phyloP scores from a whole-genome alignment of 1,139 yeast species.

The Blastobotrys raffinosifermentans region DNA sequence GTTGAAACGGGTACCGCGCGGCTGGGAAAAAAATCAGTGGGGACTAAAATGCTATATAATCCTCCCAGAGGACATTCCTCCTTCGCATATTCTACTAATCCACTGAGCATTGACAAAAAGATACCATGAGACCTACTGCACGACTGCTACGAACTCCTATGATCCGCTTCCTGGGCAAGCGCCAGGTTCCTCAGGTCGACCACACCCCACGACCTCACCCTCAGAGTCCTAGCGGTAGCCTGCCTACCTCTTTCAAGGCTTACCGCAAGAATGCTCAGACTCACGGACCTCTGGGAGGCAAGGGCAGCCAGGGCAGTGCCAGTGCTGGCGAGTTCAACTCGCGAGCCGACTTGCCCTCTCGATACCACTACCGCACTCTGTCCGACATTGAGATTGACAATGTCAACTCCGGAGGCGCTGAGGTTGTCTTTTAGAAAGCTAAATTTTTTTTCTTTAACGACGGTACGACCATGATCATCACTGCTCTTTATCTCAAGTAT shows the following conservation, averaged over 20 bases:
- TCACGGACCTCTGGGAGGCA: constrained; percentile 32
- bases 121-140: constrained; percentile 32
- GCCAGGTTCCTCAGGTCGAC: constrained; percentile 30
- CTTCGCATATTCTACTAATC: no score
- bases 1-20: no score
- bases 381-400: constrained; percentile 66
- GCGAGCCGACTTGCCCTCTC: constrained; percentile 58
- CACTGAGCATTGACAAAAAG: no score
- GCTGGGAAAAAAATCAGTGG: no score
- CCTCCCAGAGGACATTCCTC: no score
- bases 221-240: constrained; percentile 41
- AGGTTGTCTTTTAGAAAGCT: constrained; percentile 20
- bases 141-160: constrained; percentile 32
- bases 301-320: constrained; percentile 33
- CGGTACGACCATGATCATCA: no score
- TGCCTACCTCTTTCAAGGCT: constrained; percentile 41
- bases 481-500: no score
- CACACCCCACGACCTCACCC: constrained; percentile 43
- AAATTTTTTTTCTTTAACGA: no score
- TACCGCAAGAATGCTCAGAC: constrained; percentile 38
- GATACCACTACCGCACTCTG: constrained; percentile 61
- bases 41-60: no score
- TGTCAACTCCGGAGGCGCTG: constrained; percentile 76
- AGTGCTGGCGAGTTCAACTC: constrained; percentile 49
- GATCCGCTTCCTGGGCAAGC: constrained; percentile 38